phyloP scores from a whole-genome alignment of 75 land plant genomes.

The Cupressus sempervirens region DNA sequence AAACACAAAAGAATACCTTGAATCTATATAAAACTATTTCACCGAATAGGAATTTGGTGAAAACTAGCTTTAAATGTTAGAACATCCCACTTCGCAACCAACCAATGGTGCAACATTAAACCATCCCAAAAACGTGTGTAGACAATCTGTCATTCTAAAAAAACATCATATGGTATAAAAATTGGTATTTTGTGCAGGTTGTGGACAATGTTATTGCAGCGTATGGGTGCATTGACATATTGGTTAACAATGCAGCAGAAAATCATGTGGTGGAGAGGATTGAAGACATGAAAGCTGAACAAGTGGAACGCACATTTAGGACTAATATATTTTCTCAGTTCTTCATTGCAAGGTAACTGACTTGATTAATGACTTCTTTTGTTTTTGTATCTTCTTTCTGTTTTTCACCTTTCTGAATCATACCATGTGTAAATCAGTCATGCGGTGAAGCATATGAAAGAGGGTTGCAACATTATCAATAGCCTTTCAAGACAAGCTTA shows the following conservation, averaged over 20 bases:
- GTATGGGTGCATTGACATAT: conserved; percentile 71
- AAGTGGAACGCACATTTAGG: conserved; percentile 66
- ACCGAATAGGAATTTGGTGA: too few relatives aligned
- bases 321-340: conserved; percentile 83
- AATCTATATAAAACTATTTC: too few relatives aligned
- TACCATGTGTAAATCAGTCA: conserved; percentile 28
- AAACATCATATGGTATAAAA: too few relatives aligned
- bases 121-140: too few relatives aligned
- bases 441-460: conserved; percentile 71
- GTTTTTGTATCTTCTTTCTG: neutral
- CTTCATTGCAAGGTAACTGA: conserved; percentile 49
- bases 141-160: too few relatives aligned
- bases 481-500: conserved; percentile 78
- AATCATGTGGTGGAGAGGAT: conserved; percentile 32
- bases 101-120: too few relatives aligned
- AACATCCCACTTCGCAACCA: too few relatives aligned
- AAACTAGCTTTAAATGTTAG: too few relatives aligned
- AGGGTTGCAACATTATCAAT: conserved; percentile 66
- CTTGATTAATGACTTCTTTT: neutral
- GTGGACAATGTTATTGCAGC: conserved; percentile 65
- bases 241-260: conserved; percentile 83
- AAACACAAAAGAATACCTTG: too few relatives aligned
- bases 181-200: conserved; percentile 28
- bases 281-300: conserved; percentile 36
- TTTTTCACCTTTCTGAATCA: neutral